Base-by-base conservation (phyloP, 345 rosid species). In the Turnera subulata region DNA sequence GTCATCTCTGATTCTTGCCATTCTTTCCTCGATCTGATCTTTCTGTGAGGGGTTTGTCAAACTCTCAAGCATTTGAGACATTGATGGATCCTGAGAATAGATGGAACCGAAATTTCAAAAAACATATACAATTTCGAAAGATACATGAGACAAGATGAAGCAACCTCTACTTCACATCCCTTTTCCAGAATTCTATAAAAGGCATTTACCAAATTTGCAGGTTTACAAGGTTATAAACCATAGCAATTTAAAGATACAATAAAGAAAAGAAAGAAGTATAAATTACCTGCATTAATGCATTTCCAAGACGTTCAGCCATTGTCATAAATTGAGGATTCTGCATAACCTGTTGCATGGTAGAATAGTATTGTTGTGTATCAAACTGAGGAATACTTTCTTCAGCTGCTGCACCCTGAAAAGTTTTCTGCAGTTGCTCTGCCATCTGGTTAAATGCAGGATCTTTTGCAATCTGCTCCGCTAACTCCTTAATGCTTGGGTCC, bases 311-410 rank as follows among this genome's bases (percentile, higher is more conserved):
- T 76, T 93, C 92, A 0, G 99, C 99, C 99, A 93, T 93, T 15
- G 85, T 77, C 89, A 80, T 79, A 73, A 93, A 89, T 39, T 85
- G 92, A 33, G 96, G 99, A 76, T 93, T 93, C 76, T 90, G 84
- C 97, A 93, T 89, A 73, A 93, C 97, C 72, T 93, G 96, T 55
- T 87, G 90, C 94, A 93, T 85, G 11, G 99, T 93, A 46, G 81
- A 55, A 35, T 77, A 69, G 68, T 93, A 93, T 55, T 87, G 88
- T 52, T 87, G 82, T 19, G 86, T 59, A 61, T 93, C 95, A 63
- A 93, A 79, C 71, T 76, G 80, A 25, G 97, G 96, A 33, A 77
- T 32, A 49, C 72, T 55, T 0, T 78, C 94, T 17, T 80, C 97
- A 22, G 50, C 65, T 3, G 80, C 24, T 53, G 79, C 74, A 58